Conservation (phyloP, 257 asterid genomes). For the Solanum chilense region DNA sequence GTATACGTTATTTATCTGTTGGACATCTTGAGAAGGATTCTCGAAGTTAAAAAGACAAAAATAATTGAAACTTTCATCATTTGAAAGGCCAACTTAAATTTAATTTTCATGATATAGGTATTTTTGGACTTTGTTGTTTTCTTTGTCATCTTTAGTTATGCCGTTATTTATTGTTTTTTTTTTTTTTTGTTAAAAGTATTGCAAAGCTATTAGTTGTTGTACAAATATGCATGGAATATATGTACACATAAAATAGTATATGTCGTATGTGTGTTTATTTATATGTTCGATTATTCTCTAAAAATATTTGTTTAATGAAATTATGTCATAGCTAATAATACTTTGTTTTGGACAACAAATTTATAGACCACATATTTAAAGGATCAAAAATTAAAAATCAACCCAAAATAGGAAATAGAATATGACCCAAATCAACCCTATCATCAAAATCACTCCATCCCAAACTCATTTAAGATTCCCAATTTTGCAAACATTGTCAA, state of each 20-base stretch:
- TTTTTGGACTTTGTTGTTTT: neutral
- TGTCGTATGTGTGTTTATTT: no score
- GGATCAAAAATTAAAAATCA: neutral
- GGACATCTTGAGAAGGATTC: neutral
- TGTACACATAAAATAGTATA: no score
- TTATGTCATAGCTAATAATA: neutral
- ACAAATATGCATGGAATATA: no score
- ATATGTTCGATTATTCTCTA: no score
- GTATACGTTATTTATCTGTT: neutral
- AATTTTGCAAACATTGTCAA: neutral
- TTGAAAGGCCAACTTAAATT: neutral
- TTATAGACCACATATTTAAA: neutral
- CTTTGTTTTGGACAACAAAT: neutral
- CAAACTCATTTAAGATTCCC: neutral
- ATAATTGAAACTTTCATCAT: neutral
- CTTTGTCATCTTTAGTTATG: neutral
- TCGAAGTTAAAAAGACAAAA: no score
- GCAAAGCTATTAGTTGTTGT: no score
- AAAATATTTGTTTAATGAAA: no score
- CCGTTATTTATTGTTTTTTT: neutral
- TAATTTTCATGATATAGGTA: neutral
- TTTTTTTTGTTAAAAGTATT: no score
- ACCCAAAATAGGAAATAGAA: neutral
- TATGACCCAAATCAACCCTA: neutral
- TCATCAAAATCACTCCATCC: neutral